phyloP scores from a whole-genome alignment of 2,329 filamentous ascomycete species.

The Fusarium burgessii region DNA sequence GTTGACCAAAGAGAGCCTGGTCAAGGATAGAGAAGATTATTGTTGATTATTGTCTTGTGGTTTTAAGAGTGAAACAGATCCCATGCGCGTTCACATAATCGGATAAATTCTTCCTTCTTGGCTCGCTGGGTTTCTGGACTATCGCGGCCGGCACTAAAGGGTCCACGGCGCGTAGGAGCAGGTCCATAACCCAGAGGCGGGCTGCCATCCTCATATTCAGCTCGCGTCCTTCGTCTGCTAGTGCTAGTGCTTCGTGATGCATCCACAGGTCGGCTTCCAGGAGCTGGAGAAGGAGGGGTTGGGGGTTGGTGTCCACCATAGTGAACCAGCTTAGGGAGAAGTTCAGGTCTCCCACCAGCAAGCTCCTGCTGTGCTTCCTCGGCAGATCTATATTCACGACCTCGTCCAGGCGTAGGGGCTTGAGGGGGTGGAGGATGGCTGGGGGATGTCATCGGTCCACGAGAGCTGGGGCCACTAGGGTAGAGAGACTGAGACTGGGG shows the following conservation, averaged over 20 bases:
- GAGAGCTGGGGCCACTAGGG: conserved; percentile 71
- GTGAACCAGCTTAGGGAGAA: conserved; percentile 93
- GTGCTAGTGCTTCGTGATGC: conserved; percentile 70
- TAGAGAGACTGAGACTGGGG: conserved; percentile 58
- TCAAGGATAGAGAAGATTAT: conserved; percentile 37
- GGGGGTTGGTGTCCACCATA: conserved; percentile 95
- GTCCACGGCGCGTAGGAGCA: conserved; percentile 69
- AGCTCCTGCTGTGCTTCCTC: conserved; percentile 94
- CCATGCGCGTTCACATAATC: conserved; percentile 90
- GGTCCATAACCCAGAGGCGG: conserved; percentile 85
- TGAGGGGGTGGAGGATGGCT: conserved; percentile 71
- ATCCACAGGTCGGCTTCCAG: conserved; percentile 62
- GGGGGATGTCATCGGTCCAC: conserved; percentile 81
- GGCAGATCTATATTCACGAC: conserved; percentile 92
- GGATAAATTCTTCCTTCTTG: conserved; percentile 94
- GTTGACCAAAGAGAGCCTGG: conserved; percentile 12
- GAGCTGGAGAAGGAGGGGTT: conserved; percentile 85
- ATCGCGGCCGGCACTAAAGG: conserved; percentile 84
- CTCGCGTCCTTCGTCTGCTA: conserved; percentile 80
- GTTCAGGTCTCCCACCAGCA: conserved; percentile 89
- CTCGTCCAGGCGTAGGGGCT: conserved; percentile 69
- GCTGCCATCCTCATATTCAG: conserved; percentile 95
- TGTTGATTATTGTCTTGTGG: conserved; percentile 23
- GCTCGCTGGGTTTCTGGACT: conserved; percentile 83
- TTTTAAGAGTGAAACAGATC: conserved; percentile 92